These are phyloP conservation scores for Ramalina intermedia DNA, from an alignment of 495 filamentous ascomycete species.

Conservation along the genomic window DNA sequence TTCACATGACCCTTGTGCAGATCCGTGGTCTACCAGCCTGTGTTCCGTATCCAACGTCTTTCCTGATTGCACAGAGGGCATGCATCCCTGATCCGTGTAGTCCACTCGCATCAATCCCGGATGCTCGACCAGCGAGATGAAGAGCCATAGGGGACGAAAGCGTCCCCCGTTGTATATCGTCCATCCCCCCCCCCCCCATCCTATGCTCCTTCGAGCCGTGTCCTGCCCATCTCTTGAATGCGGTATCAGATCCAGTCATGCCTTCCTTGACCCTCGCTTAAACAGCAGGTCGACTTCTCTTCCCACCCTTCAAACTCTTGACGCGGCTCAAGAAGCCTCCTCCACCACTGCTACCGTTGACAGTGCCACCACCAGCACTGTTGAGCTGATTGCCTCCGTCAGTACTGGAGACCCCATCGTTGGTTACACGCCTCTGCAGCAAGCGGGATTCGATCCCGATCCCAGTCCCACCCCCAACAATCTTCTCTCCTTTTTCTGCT, in stretches of 20 bases:
- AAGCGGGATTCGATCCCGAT: conserved; percentile 5
- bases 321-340: conserved; percentile 71
- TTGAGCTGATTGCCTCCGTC: conserved; percentile 16
- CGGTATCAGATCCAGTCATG: background rate
- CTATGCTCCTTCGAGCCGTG: background rate
- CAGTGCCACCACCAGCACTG: conserved; percentile 10
- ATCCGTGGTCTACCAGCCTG: too few relatives aligned
- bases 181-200: background rate
- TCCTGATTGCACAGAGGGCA: too few relatives aligned
- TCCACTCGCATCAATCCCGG: too few relatives aligned
- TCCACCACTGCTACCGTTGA: conserved; percentile 27
- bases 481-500: conserved; percentile 3
- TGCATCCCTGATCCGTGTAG: too few relatives aligned
- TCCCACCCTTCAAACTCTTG: conserved; percentile 62
- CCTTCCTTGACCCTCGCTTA: background rate
- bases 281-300: conserved; percentile 25
- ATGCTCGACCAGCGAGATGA: background rate
- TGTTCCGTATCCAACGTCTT: too few relatives aligned
- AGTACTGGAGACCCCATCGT: conserved; percentile 36
- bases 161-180: background rate
- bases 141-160: background rate
- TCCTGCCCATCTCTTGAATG: background rate
- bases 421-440: conserved; percentile 55
- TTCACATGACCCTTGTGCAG: too few relatives aligned
- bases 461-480: too few relatives aligned